Conservation (phyloP, 345 rosid genomes). For the Gossypium raimondii region DNA sequence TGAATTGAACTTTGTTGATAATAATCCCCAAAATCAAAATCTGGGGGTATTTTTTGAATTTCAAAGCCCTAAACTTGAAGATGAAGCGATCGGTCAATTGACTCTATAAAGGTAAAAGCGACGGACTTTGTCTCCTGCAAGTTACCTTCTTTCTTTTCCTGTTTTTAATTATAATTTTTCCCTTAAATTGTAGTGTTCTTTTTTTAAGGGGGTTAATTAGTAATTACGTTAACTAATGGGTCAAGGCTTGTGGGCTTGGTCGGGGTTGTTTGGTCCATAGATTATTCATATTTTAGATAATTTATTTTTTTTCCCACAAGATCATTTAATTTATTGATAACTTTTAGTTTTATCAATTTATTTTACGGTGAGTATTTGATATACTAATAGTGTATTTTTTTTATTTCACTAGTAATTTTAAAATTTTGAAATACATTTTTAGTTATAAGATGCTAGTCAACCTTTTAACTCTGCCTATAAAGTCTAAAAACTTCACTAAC, state of each 20-base stretch:
- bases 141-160: not conserved
- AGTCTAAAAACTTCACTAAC: rapidly evolving
- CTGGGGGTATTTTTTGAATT: not conserved
- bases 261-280: too few species aligned
- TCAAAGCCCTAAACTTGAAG: constrained; percentile 7
- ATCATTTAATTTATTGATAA: too few species aligned
- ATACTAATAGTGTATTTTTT: too few species aligned
- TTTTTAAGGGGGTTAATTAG: too few species aligned
- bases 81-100: not conserved
- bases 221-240: not conserved
- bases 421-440: too few species aligned
- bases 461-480: rapidly evolving
- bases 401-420: too few species aligned
- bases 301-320: too few species aligned
- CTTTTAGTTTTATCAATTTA: too few species aligned
- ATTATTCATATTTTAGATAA: too few species aligned
- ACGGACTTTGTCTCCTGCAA: not conserved
- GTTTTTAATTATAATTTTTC: not conserved
- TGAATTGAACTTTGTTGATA: not conserved
- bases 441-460: too few species aligned
- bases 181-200: not conserved
- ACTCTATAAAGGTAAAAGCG: not conserved
- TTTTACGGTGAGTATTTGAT: too few species aligned
- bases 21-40: not conserved
- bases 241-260: not conserved